Base-by-base conservation (phyloP, 108 stramenopile genomes). In the Hondaea fermentalgiana region DNA sequence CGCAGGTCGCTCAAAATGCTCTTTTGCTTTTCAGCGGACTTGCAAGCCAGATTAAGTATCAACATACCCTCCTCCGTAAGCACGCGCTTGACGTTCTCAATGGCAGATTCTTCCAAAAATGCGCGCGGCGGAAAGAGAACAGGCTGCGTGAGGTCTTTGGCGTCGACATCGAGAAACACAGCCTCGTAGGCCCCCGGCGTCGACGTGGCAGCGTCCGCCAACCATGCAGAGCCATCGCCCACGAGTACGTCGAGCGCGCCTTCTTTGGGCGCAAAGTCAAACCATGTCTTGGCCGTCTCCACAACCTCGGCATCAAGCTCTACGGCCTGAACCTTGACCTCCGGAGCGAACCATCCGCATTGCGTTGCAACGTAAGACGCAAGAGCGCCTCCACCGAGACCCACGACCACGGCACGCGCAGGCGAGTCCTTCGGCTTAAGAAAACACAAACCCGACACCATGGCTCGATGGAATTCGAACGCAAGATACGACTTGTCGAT, bases 141-240 rank as follows among this genome's bases (percentile, higher is more conserved):
- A 12, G 35, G 57, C 35, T 58, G 42, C 19, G 88, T 17, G 59
- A 60, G 59, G 49, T 88, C 88, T 19, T 60, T 60, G 42, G 59
- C 59, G 60, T 88, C 88, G 28, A 88, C 88, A 29, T 88, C 88
- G 57, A 88, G 42, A 44, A 88, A 43, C 59, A 88, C 28, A 16
- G 23, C 60, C 44, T 60, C 43, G 6, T 5, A 43, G 10, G 42
- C 23, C 60, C 14, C 23, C n/a, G 45, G 49, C 49, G 49, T 0
- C 19, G 45, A 14, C 60, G 10, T 23, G 59, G 60, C 59, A 58
- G 43, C n/a, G 60, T 72, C 72, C 12, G 16, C 42, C 44, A 59
- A 16, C 60, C 17, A 58, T 23, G 35, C 88, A n/a, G 45, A 23
- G 28, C 59, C 88, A 47, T 88, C 88, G 5, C 42, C 88, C n/a